These are phyloP conservation scores for Mortierella sp. DNA, from an alignment of 371 early-diverging fungal species.

Conservation along the genomic window DNA sequence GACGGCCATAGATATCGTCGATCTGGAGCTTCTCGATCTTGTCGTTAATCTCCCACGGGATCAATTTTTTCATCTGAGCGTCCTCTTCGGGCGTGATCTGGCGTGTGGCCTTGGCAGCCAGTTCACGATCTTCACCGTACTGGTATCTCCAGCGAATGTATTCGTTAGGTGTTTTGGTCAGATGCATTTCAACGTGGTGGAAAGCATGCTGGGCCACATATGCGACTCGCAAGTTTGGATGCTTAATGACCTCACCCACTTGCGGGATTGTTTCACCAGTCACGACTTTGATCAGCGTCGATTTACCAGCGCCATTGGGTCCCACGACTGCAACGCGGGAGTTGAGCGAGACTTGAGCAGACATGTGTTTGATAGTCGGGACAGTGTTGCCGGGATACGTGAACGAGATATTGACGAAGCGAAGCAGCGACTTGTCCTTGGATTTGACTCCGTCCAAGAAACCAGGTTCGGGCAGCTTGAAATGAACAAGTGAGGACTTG, in stretches of 20 bases:
- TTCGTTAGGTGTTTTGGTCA: slow-evolving; percentile 65
- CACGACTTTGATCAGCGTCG: slow-evolving; percentile 84
- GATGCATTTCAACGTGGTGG: slow-evolving; percentile 77
- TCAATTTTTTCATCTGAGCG: slow-evolving; percentile 52
- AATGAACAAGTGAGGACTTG: slow-evolving; percentile 60
- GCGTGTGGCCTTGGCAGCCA: slow-evolving; percentile 67
- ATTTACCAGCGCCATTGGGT: slow-evolving; percentile 76
- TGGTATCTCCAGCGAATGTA: slow-evolving; percentile 78
- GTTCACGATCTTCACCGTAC: slow-evolving; percentile 74
- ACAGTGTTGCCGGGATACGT: slow-evolving; percentile 68
- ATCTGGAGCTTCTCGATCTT: slow-evolving; percentile 69
- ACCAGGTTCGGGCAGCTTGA: slow-evolving; percentile 78
- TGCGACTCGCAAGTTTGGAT: slow-evolving; percentile 74
- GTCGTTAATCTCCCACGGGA: slow-evolving; percentile 50
- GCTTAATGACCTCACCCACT: slow-evolving; percentile 77
- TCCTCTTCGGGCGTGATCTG: slow-evolving; percentile 70
- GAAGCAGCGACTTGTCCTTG: slow-evolving; percentile 74
- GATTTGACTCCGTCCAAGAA: slow-evolving; percentile 76
- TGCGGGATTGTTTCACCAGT: slow-evolving; percentile 76
- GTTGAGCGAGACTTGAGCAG: slow-evolving; percentile 68
- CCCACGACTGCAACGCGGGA: slow-evolving; percentile 72
- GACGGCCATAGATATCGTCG: slow-evolving; percentile 67
- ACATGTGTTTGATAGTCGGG: slow-evolving; percentile 64
- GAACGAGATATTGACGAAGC: slow-evolving; percentile 72
- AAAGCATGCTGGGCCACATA: slow-evolving; percentile 85